Evolutionary conservation across 371 early-diverging fungal species (phyloP).

Genomic region (Lichtheimia ornata): DNA sequence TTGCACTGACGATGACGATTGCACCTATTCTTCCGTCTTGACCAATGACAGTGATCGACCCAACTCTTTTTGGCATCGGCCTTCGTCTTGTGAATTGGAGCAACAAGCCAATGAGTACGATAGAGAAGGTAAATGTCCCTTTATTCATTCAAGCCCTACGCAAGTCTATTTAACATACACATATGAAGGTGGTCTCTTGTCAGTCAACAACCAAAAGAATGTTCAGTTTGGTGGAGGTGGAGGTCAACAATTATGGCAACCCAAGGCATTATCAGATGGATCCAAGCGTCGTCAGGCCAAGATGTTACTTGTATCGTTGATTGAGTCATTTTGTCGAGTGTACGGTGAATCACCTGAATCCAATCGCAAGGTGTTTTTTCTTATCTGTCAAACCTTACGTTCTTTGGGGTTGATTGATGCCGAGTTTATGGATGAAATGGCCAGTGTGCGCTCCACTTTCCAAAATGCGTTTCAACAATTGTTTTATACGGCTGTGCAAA

Average conservation of each 20-base stretch:
- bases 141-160: not conserved
- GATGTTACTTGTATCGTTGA: slow-evolving; percentile 70
- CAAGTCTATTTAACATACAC: not conserved
- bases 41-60: no score
- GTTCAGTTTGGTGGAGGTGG: slow-evolving; percentile 1
- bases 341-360: slow-evolving; percentile 84
- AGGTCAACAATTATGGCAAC: slow-evolving; percentile 1
- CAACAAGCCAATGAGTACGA: not conserved
- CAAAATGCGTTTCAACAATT: slow-evolving; percentile 82
- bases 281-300: slow-evolving; percentile 64
- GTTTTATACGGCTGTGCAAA: slow-evolving; percentile 75
- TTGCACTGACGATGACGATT: no score
- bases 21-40: no score
- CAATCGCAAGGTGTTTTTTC: slow-evolving; percentile 82
- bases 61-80: no score
- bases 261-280: slow-evolving; percentile 9
- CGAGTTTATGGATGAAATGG: slow-evolving; percentile 80
- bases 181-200: not conserved
- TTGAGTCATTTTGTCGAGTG: slow-evolving; percentile 83
- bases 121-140: not conserved
- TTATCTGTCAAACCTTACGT: slow-evolving; percentile 66
- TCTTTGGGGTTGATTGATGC: slow-evolving; percentile 79
- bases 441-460: slow-evolving; percentile 76
- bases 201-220: not conserved
- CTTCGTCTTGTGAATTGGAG: not conserved